Evolutionary conservation across 1,284 basidiomycete species (phyloP), one percentile per base, ranked within the genome.

Genomic region (Flammula alnicola): DNA sequence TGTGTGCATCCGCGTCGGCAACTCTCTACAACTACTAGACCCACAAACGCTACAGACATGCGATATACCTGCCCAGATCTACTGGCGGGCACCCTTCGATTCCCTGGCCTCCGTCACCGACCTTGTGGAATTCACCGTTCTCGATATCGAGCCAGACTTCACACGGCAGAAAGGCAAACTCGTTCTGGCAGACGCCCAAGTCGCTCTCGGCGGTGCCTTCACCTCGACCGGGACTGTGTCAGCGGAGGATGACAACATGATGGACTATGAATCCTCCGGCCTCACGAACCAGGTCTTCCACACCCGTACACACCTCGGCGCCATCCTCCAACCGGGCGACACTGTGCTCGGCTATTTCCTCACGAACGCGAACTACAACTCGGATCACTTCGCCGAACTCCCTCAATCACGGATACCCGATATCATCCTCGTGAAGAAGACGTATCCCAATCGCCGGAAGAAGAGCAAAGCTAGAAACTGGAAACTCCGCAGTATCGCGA

Each of bases 281-380:
- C 71, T 64, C 57, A 76, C 69, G 69, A 94, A 75, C 61, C 90
- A 91, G 57, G 97, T 98, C 59, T 95, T 86, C 75, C 95, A 98
- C 72, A 96, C 95, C 10, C 90, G 95, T 30, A 98, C 96, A 11
- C 96, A 99, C 63, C 85, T 99, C 33, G 97, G 97, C 41, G 88
- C 83, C 11, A 93, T 99, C 61, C 79, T 99, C 17, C 95, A 98
- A 66, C 95, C 96, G 0, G 97, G 96, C 17, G 97, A 99, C 70
- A 88, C 93, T 0, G 95, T 84, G 17, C 74, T 98, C 52, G 96
- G 96, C 3, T 99, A 94, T 76, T 84, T 93, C 70, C 80, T 99
- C 50, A 86, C 86, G 14, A 83, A 89, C 55, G 77, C 91, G 53
- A 99, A 99, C 76, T 98, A 91, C 79, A 99, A 99, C 78, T 92